Evolutionary conservation across 2,329 filamentous ascomycete species (phyloP).

Genomic region (Biscogniauxia marginata): DNA sequence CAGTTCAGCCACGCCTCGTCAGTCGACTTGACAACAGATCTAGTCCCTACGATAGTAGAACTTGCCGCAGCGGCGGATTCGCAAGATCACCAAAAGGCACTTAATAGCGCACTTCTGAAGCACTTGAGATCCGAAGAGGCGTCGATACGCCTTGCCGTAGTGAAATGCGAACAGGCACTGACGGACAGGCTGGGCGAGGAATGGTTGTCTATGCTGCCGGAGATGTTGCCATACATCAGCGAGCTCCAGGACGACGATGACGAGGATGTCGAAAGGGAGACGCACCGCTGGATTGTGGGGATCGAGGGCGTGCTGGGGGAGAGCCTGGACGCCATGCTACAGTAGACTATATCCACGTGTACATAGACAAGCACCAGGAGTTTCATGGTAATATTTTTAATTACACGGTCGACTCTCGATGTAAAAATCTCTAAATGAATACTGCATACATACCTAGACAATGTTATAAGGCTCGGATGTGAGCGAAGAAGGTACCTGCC

Average conservation of each 20-base stretch:
- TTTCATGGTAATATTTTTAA: neutral
- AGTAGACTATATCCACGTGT: conserved; percentile 46
- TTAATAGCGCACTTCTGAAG: conserved; percentile 76
- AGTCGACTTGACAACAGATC: conserved; percentile 45
- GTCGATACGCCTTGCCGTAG: conserved; percentile 73
- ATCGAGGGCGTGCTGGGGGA: conserved; percentile 90
- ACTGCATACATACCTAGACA: neutral
- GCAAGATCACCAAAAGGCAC: conserved; percentile 83
- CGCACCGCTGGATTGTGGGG: conserved; percentile 82
- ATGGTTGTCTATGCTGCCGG: conserved; percentile 85
- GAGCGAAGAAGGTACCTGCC: too few species aligned
- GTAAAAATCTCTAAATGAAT: neutral
- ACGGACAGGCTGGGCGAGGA: conserved; percentile 85
- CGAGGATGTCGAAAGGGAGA: conserved; percentile 86
- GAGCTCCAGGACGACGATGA: conserved; percentile 97
- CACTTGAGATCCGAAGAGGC: conserved; percentile 73
- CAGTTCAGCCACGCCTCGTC: conserved; percentile 57
- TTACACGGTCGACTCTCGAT: neutral
- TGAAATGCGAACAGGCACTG: conserved; percentile 77
- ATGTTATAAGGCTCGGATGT: too few species aligned
- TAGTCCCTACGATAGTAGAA: conserved; percentile 75
- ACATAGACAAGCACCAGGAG: neutral
- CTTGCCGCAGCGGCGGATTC: conserved; percentile 80
- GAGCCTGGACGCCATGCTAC: conserved; percentile 87
- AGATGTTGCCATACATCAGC: conserved; percentile 95